Base-by-base conservation (phyloP, 2,329 filamentous ascomycete genomes). In the Microdochium trichocladiopsis region DNA sequence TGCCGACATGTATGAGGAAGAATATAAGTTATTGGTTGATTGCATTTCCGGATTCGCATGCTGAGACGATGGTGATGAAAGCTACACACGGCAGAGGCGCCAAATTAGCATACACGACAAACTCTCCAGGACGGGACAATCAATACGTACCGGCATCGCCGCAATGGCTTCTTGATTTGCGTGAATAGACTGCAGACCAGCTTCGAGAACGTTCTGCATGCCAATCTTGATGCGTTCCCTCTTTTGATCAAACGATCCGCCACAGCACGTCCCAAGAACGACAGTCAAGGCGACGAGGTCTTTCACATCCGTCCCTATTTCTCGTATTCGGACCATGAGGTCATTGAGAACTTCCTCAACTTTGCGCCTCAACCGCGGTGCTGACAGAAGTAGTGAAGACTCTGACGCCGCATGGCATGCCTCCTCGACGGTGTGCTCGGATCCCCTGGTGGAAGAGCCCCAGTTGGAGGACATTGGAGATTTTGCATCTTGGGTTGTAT, bases 241-340 rank as follows among this genome's bases (percentile, higher is more conserved):
- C 47, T 68, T 71, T 48, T 72, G 65, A 41, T 78, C 73, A 1
- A 64, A 59, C 5, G 59, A 69, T 4, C 61, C 63, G n/a, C 61
- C 61, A 51, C 69, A 69, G 25, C 76, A 76, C 10, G 70, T 73
- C 53, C 75, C 66, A 49, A 79, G 63, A 25, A 78, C 76, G 1
- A 77, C 66, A 2, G 72, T 66, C n/a, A 80, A 63, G 41, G 71
- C 72, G 8, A 79, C 61, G 11, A 79, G 70, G 51, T 79, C 77
- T 60, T 78, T 69, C 22, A 76, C 63, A 51, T 79, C 76, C 36
- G 72, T 72, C n/a, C 73, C 73, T 43, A 72, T 73, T 43, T 78
- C 73, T 53, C 73, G 69, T 43, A 69, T 63, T 31, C 67, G 59
- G 22, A 63, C 66, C 36, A 76, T 68, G 47, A 78, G 66, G 12